Percentiles rank a stretch among this genome's conserved stretches.
These are phyloP conservation scores for Thuidium tamariscinum DNA, from an alignment of 225 moss, liverwort and hornwort species.

Conservation along the genomic window DNA sequence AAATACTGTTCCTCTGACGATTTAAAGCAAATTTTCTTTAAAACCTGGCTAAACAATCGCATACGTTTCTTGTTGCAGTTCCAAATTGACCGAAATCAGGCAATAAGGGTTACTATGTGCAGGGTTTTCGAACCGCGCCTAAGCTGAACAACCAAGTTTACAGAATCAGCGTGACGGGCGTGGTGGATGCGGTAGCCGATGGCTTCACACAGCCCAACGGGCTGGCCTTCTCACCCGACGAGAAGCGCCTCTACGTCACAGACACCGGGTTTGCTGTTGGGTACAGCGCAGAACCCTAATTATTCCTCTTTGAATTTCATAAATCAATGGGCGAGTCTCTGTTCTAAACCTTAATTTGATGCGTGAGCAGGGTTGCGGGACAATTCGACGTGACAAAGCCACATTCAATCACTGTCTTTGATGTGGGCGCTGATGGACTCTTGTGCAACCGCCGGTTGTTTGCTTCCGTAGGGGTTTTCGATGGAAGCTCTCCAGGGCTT, in stretches of 20 bases:
- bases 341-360: not conserved
- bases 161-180: too few species aligned
- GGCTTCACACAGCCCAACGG: too few species aligned
- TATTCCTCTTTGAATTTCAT: too few species aligned
- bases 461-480: slow-evolving; percentile 45
- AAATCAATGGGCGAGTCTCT: not conserved
- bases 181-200: too few species aligned
- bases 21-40: not conserved
- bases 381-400: slow-evolving; percentile 7
- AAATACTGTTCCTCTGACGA: not conserved
- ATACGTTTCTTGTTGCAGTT: not conserved
- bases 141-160: slow-evolving; percentile 39
- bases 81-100: not conserved
- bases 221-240: too few species aligned
- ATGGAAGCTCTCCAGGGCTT: slow-evolving; percentile 23
- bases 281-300: too few species aligned
- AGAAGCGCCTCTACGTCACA: too few species aligned
- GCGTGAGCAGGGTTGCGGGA: not conserved
- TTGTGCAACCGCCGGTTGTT: slow-evolving; percentile 38
- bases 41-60: not conserved
- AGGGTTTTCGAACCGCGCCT: slow-evolving; percentile 21
- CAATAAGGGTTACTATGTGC: not conserved
- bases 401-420: slow-evolving; percentile 33
- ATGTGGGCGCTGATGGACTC: slow-evolving; percentile 25
- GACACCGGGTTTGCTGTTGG: too few species aligned